These are phyloP conservation scores for Cymbopogon citratus DNA, from an alignment of 176 grass and related monocot species.

Conservation along the genomic window DNA sequence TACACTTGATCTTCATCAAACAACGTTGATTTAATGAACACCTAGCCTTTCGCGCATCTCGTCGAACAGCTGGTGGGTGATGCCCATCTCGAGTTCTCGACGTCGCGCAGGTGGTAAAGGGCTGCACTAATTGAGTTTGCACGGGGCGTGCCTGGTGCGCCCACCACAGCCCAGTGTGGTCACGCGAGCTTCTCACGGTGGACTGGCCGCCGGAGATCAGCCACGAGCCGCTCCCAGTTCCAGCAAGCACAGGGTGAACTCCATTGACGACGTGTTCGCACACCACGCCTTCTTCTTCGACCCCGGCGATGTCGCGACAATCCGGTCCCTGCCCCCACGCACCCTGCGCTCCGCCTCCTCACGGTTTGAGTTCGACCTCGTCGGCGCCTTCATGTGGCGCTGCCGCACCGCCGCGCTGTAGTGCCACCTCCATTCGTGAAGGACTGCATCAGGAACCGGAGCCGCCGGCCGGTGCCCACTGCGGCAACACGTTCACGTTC, in stretches of 20 bases:
- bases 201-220: no score
- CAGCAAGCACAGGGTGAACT: not conserved
- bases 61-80: no score
- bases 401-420: constrained; percentile 27
- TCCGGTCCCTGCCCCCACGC: not conserved
- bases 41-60: no score
- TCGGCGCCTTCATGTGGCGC: constrained; percentile 34
- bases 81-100: not conserved
- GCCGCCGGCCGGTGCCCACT: constrained; percentile 8
- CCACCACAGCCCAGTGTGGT: no score
- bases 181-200: no score
- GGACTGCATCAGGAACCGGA: constrained; percentile 1
- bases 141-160: no score
- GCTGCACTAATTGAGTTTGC: no score
- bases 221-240: not conserved
- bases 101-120: no score
- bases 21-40: no score
- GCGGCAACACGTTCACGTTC: constrained; percentile 32
- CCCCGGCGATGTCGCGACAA: not conserved
- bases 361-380: constrained; percentile 39
- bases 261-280: not conserved
- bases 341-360: not conserved
- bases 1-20: no score
- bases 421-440: constrained; percentile 28
- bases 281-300: not conserved